Percentiles rank a stretch among this genome's conserved stretches.
Evolutionary conservation across 1,139 yeast species (phyloP).

Genomic region (Kodamaea arcana): DNA sequence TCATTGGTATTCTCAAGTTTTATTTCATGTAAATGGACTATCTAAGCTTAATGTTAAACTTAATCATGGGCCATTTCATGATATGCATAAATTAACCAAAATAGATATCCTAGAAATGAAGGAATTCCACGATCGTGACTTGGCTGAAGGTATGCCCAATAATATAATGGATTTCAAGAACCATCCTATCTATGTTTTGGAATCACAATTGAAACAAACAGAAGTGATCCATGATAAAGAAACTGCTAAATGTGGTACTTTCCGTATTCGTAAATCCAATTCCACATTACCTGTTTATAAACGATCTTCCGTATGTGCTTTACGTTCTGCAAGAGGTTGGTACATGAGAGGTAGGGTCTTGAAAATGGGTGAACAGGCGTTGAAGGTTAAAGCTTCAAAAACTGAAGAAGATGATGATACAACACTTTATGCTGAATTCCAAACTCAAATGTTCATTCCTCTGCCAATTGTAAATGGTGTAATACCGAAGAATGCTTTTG

Average conservation of each 20-base stretch:
- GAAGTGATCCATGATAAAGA: slow-evolving; percentile 71
- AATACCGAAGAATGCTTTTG: slow-evolving; percentile 71
- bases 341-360: slow-evolving; percentile 74
- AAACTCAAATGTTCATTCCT: slow-evolving; percentile 68
- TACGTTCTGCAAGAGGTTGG: slow-evolving; percentile 83
- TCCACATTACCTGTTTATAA: slow-evolving; percentile 57
- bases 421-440: slow-evolving; percentile 70
- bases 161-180: slow-evolving; percentile 76
- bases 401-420: slow-evolving; percentile 40
- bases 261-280: slow-evolving; percentile 36
- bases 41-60: background rate
- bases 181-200: slow-evolving; percentile 86
- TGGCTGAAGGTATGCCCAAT: slow-evolving; percentile 84
- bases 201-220: slow-evolving; percentile 64
- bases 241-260: slow-evolving; percentile 59
- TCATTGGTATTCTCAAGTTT: slow-evolving; percentile 55
- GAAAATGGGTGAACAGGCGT: slow-evolving; percentile 65
- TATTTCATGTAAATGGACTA: slow-evolving; percentile 19
- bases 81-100: slow-evolving; percentile 24
- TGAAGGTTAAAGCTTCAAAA: slow-evolving; percentile 37
- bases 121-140: slow-evolving; percentile 64
- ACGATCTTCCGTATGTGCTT: slow-evolving; percentile 56
- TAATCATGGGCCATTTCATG: too few relatives aligned
- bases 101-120: slow-evolving; percentile 67
- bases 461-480: slow-evolving; percentile 61